These are phyloP conservation scores for Whalleya microplaca DNA, from an alignment of 2,329 filamentous ascomycete species.

Conservation along the genomic window DNA sequence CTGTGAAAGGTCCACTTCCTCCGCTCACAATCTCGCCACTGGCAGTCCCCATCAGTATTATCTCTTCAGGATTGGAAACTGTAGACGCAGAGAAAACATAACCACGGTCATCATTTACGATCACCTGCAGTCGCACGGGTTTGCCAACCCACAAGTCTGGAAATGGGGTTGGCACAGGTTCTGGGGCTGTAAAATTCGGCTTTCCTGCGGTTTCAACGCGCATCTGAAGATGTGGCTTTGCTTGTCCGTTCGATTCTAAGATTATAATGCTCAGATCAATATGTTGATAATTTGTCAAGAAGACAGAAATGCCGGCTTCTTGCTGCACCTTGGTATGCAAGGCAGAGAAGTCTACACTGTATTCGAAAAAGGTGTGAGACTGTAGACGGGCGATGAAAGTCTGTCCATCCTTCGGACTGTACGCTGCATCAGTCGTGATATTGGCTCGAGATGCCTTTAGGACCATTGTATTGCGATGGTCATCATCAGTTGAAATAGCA, in stretches of 20 bases:
- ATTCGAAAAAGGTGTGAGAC: constrained; percentile 39
- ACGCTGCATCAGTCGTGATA: no score
- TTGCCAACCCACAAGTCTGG: constrained; percentile 29
- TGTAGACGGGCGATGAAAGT: constrained; percentile 39
- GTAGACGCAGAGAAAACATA: constrained; percentile 36
- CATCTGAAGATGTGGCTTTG: constrained; percentile 29
- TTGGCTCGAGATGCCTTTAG: constrained; percentile 32
- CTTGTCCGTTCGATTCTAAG: constrained; percentile 18
- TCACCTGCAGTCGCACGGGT: constrained; percentile 36
- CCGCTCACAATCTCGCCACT: constrained; percentile 38
- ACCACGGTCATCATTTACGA: constrained; percentile 34
- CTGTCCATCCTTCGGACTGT: constrained; percentile 22
- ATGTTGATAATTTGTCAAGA: constrained; percentile 39
- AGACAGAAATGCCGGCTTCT: constrained; percentile 40
- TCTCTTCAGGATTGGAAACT: constrained; percentile 16
- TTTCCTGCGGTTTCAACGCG: constrained; percentile 32
- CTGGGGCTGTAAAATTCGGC: constrained; percentile 2
- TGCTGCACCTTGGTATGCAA: constrained; percentile 28
- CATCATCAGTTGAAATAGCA: no score
- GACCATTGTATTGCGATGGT: constrained; percentile 20
- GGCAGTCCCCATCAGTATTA: constrained; percentile 32
- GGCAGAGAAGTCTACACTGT: constrained; percentile 37
- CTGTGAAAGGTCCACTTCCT: constrained; percentile 37
- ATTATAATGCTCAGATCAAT: constrained; percentile 39
- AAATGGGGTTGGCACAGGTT: constrained; percentile 23